These are phyloP conservation scores for Eucalyptus sp. DNA, from an alignment of 345 rosid species.

Conservation along the genomic window DNA sequence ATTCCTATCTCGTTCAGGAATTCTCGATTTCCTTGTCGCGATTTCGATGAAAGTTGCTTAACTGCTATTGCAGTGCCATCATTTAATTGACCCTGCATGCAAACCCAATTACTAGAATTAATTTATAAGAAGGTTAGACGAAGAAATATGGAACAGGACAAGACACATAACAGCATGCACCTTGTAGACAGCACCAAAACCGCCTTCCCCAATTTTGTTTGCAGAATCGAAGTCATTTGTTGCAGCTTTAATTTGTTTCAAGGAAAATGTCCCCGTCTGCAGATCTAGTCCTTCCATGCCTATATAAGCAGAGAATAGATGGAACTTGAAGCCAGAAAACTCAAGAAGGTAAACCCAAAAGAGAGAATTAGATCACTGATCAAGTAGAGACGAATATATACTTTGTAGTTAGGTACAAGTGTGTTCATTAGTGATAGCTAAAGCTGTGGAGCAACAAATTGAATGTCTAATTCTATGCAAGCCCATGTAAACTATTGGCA, in stretches of 20 bases:
- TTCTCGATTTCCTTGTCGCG: conserved; percentile 64
- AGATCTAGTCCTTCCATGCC: conserved; percentile 7
- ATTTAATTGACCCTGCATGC: conserved; percentile 18
- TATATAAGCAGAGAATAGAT: not conserved
- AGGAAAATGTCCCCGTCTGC: conserved; percentile 22
- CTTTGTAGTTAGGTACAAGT: not conserved
- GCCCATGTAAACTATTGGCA: not conserved
- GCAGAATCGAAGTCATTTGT: conserved; percentile 18
- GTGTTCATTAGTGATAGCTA: not conserved
- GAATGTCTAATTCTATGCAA: not conserved
- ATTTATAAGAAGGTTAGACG: too few species aligned
- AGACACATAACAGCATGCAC: not conserved
- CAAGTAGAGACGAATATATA: not conserved
- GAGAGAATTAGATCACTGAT: not conserved
- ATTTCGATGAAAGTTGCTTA: conserved; percentile 64
- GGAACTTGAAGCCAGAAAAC: not conserved
- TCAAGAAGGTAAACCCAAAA: not conserved
- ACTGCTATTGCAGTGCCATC: conserved; percentile 60
- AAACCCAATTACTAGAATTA: not conserved
- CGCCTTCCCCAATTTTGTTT: conserved; percentile 40
- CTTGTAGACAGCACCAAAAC: conserved; percentile 41
- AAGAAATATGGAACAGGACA: not conserved
- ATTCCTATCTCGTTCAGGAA: conserved; percentile 60
- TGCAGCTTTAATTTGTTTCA: conserved; percentile 28
- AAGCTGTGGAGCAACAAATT: not conserved